Conservation (phyloP, 1,284 basidiomycete genomes). For the Naganishia sp. region DNA sequence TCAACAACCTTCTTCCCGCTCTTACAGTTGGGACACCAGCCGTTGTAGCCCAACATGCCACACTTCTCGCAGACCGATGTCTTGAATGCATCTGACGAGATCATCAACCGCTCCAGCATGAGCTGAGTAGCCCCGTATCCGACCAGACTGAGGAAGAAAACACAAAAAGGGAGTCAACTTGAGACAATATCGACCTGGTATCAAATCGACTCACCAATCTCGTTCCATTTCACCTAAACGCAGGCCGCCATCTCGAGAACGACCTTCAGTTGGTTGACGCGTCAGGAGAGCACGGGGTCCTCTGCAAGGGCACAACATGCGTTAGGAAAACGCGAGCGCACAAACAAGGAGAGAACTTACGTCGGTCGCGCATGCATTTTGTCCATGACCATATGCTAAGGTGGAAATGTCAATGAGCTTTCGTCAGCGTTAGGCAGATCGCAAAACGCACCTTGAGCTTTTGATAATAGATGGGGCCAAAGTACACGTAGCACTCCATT, state of each 20-base stretch:
- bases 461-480: slow-evolving; percentile 98
- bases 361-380: slow-evolving; percentile 99
- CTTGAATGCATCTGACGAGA: slow-evolving; percentile 95
- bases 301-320: slow-evolving; percentile 53
- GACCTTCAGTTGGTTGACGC: slow-evolving; percentile 96
- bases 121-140: slow-evolving; percentile 96
- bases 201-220: slow-evolving; percentile 62
- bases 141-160: slow-evolving; percentile 62
- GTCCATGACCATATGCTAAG: slow-evolving; percentile 97
- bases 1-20: slow-evolving; percentile 93
- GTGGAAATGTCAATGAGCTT: background rate
- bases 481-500: slow-evolving; percentile 95
- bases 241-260: slow-evolving; percentile 94
- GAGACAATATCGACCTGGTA: slow-evolving; percentile 35
- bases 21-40: slow-evolving; percentile 95
- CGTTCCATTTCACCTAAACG: slow-evolving; percentile 99
- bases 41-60: slow-evolving; percentile 94
- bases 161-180: slow-evolving; percentile 13
- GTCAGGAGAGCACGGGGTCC: slow-evolving; percentile 96
- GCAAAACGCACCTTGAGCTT: slow-evolving; percentile 50
- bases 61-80: slow-evolving; percentile 94
- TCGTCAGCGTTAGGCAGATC: background rate
- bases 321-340: slow-evolving; percentile 10
- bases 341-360: slow-evolving; percentile 53
- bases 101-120: slow-evolving; percentile 94